Conservation (phyloP, 2,329 filamentous ascomycete genomes). For the Botryotinia narcissicola region DNA sequence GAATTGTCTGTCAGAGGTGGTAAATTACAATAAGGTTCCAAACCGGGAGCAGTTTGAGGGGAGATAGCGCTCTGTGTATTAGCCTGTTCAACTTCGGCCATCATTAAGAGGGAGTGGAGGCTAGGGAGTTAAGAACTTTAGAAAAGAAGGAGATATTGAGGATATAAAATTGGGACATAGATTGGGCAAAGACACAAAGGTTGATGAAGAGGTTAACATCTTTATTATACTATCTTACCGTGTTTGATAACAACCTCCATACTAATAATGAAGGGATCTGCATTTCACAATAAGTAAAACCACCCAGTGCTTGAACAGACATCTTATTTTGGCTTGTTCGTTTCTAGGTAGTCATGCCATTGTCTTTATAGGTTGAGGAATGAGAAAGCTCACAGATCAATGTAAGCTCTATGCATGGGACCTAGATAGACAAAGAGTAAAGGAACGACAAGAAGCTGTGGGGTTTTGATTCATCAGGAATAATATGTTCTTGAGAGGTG, state of each 20-base stretch:
- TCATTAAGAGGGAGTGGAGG: background rate
- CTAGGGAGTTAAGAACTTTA: background rate
- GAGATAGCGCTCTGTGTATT: background rate
- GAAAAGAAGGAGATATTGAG: background rate
- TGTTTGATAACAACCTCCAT: background rate
- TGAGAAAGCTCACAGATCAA: background rate
- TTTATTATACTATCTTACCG: slow-evolving; percentile 7
- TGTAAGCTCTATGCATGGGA: background rate
- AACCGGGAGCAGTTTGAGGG: background rate
- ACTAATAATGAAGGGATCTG: background rate
- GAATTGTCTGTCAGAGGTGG: background rate
- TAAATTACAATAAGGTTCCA: background rate
- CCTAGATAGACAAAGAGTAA: background rate
- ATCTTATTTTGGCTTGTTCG: background rate
- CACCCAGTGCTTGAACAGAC: background rate
- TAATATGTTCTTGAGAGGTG: background rate
- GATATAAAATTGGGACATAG: slow-evolving; percentile 6
- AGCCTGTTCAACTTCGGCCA: background rate
- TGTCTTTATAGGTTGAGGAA: background rate
- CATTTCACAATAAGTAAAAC: background rate
- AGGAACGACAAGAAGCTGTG: background rate
- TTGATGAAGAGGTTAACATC: background rate
- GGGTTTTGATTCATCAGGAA: no score
- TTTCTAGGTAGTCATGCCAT: background rate
- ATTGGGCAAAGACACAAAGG: slow-evolving; percentile 14